phyloP scores from a whole-genome alignment of 2,329 filamentous ascomycete species.

The Paraconiothyrium brasiliense region DNA sequence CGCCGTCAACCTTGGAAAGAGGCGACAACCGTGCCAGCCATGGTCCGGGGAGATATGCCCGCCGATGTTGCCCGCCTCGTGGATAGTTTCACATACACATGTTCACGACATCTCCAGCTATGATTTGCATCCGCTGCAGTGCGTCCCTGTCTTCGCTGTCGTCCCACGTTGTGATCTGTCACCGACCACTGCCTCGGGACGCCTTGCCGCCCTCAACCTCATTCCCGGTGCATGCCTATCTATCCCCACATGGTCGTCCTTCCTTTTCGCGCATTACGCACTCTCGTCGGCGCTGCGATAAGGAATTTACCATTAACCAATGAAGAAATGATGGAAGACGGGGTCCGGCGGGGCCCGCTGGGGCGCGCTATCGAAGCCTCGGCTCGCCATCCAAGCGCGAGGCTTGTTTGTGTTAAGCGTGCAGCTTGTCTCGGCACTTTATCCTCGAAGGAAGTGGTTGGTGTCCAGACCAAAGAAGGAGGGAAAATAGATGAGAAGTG shows the following conservation, averaged over 20 bases:
- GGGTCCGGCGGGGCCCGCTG: conserved; percentile 5
- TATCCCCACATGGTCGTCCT: neutral
- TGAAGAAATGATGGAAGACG: neutral
- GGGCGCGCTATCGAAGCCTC: neutral
- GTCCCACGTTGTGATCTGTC: neutral
- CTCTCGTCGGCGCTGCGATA: neutral
- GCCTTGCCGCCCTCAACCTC: neutral
- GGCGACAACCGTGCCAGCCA: neutral
- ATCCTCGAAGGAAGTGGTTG: neutral
- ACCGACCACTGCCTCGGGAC: neutral
- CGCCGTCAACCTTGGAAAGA: neutral
- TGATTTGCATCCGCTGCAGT: neutral
- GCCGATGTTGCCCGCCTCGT: conserved; percentile 1
- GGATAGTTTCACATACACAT: neutral
- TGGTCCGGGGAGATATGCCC: neutral
- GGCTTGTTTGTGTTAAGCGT: conserved; percentile 9
- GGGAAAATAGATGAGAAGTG: no score
- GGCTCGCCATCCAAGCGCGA: neutral
- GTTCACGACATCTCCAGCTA: neutral
- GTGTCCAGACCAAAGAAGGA: neutral
- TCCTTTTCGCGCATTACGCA: conserved; percentile 9
- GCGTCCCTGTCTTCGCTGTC: neutral
- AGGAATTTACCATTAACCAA: conserved; percentile 5
- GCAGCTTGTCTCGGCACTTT: conserved; percentile 1
- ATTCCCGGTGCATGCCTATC: neutral